Base-by-base conservation (phyloP, 768 basidiomycete species). In the Pleurotus citrinopileatus region DNA sequence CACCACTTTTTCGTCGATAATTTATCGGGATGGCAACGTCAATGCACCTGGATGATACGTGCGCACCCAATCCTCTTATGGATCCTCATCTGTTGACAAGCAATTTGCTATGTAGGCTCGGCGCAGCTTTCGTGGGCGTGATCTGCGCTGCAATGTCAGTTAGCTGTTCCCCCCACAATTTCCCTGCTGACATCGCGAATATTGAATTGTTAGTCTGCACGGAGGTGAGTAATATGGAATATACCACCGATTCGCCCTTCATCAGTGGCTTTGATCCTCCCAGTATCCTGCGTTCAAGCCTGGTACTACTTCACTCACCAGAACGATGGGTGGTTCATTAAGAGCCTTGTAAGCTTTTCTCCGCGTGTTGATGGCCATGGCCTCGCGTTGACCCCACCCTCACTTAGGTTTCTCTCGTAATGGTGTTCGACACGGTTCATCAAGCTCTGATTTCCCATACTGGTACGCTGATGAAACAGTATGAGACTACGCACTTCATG, bases 381-480 rank as follows among this genome's bases (percentile, higher is more conserved):
- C 50, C 15, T 61, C 23, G 37, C 22, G 20, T 12, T 8, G 20
- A 25, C 27, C n/a, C n/a, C n/a, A n/a, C n/a, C 17, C 25, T 32
- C 36, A 32, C 22, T 1, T 44, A 76, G 76, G 82, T 83, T 3
- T 59, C 62, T 19, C 61, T 63, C 6, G 73, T 73, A 1, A 59
- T 78, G 20, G 0, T 71, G 1, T 73, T 77, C 34, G 83, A 83
- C 52, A 73, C 73, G 1, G 61, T 72, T 2, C 80, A 83, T 59
- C 71, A 81, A n/a, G 65, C 60, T 1, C 57, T 82, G 22, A 74
- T 84, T 19, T 67, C 74, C 1, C 77, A 82, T 54, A 66, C 70
- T 4, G 61, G 83, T 77, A 55, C 43, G 75, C 10, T 3, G 9
- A 9, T 10, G 32, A 34, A n/a, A 10, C 10, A 34, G 9, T n/a